A percentile compares a stretch with the other conserved stretches of the same genome.
Evolutionary conservation across 164 flowering plant species (phyloP).

Genomic region (Tinospora cordifolia): DNA sequence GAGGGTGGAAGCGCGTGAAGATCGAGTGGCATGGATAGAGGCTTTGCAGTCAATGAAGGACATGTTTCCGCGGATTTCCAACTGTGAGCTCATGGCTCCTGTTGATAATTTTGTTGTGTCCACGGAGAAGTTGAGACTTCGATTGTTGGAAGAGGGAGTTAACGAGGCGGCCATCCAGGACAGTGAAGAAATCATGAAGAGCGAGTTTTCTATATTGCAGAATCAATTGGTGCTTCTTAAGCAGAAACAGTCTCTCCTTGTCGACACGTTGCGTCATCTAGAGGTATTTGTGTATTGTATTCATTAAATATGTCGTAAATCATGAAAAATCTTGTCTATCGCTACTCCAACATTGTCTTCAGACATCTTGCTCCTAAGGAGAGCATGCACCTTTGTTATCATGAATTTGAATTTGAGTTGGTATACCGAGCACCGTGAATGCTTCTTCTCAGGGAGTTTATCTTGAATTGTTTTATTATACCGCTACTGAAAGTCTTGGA

Average conservation of each 20-base stretch:
- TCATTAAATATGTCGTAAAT: no score
- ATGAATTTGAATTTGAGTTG: no score
- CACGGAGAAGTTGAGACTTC: conserved; percentile 72
- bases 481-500: no score
- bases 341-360: no score
- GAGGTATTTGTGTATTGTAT: no score
- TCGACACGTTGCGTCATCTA: conserved; percentile 74
- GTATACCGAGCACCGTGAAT: no score
- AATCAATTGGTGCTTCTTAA: conserved; percentile 63
- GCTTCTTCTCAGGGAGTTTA: no score
- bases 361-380: no score
- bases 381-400: no score
- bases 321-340: no score
- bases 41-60: conserved; percentile 89
- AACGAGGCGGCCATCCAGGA: conserved; percentile 62
- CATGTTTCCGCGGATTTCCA: conserved; percentile 86
- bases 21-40: conserved; percentile 74
- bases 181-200: conserved; percentile 45
- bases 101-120: conserved; percentile 40
- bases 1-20: conserved; percentile 78
- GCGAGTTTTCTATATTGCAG: conserved; percentile 40
- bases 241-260: conserved; percentile 74
- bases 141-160: conserved; percentile 69
- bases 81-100: conserved; percentile 75
- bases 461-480: no score